Evolutionary conservation across 257 asterid species (phyloP).

Genomic region (Cordia subcordata): DNA sequence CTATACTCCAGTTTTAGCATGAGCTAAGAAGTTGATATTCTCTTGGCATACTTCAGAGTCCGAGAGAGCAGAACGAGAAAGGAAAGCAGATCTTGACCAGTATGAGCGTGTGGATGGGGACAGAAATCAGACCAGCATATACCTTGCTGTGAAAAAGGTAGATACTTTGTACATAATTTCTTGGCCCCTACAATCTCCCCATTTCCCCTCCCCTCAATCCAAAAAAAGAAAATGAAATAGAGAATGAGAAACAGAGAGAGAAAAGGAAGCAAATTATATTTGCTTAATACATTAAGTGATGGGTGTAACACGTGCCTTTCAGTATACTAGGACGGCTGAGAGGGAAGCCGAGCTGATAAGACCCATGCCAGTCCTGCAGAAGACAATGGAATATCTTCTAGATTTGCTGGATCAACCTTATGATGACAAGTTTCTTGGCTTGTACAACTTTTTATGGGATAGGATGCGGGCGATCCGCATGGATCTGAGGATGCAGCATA

Average conservation of each 20-base stretch:
- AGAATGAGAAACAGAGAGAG: neutral
- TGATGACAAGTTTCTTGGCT: slow-evolving; percentile 71
- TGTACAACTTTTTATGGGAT: slow-evolving; percentile 98
- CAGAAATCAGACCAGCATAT: slow-evolving; percentile 66
- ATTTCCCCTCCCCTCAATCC: neutral
- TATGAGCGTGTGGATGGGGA: slow-evolving; percentile 96
- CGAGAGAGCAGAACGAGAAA: slow-evolving; percentile 91
- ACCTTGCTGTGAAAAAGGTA: slow-evolving; percentile 93
- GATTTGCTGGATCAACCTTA: slow-evolving; percentile 72
- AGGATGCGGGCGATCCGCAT: slow-evolving; percentile 97
- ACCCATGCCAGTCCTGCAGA: slow-evolving; percentile 86
- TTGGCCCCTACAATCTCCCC: neutral
- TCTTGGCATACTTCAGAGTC: slow-evolving; percentile 49
- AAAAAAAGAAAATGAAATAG: neutral
- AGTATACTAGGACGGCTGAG: slow-evolving; percentile 98
- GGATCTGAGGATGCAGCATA: slow-evolving; percentile 99
- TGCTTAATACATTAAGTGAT: neutral
- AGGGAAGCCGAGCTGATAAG: slow-evolving; percentile 93
- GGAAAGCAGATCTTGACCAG: slow-evolving; percentile 97
- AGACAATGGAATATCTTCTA: slow-evolving; percentile 81
- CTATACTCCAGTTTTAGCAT: neutral
- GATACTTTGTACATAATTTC: neutral
- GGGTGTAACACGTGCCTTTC: slow-evolving; percentile 14
- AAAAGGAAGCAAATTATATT: neutral
- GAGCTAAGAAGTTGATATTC: neutral